phyloP scores from a whole-genome alignment of 148 eudicot genomes.

The Gaultheria prostrata region DNA sequence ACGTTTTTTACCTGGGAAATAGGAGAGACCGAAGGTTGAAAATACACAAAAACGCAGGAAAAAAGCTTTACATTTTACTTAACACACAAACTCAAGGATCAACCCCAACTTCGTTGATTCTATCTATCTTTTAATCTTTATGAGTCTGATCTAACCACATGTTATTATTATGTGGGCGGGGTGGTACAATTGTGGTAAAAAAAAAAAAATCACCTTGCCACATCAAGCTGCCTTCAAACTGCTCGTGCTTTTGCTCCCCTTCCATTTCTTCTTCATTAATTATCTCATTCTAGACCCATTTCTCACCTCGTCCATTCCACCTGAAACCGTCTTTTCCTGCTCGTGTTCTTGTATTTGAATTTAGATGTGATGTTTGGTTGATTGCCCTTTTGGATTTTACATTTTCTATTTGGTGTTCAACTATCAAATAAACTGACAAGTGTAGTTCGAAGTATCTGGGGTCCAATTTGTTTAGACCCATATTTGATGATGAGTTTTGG shows the following conservation, averaged over 20 bases:
- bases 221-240: background rate
- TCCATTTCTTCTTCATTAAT: constrained; percentile 16
- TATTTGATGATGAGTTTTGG: background rate
- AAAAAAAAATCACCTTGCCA: too few relatives aligned
- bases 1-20: background rate
- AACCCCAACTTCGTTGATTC: background rate
- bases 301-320: constrained; percentile 52
- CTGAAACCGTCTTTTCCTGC: constrained; percentile 66
- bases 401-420: background rate
- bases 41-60: background rate
- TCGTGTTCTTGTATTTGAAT: constrained; percentile 67
- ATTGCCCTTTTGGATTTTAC: background rate
- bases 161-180: constrained; percentile 30
- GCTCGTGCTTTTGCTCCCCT: background rate
- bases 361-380: background rate
- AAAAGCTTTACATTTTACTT: background rate
- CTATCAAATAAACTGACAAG: background rate
- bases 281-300: constrained; percentile 27
- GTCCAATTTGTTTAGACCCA: background rate
- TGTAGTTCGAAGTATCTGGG: background rate
- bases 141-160: background rate
- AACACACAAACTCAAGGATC: background rate
- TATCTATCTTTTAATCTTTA: background rate
- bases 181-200: background rate
- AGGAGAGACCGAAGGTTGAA: background rate